Base-by-base conservation (phyloP, 805 yeast genomes). In the Barnettozyma sucrosica region DNA sequence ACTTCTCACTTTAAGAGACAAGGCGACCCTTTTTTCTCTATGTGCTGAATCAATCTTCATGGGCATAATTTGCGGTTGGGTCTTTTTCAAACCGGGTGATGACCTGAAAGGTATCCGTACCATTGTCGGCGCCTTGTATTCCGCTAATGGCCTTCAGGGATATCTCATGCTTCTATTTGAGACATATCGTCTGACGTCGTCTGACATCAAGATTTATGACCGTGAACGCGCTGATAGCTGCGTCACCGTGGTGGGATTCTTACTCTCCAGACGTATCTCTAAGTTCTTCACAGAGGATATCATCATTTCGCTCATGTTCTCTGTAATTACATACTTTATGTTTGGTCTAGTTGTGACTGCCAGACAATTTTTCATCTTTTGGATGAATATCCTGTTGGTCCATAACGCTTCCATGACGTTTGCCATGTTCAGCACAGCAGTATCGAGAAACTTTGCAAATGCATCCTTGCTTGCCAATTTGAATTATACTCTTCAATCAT, bases 311-410 rank as follows among this genome's bases (percentile, higher is more conserved):
- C 55, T 85, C 3, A 57, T 79, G 1, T 86, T 73, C 58, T 72
- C 89, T 0, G 59, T 73, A 0, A 77, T 83, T 26, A 75, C 87
- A 0, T 89, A 84, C 61, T 88, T 84, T 66, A 83, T 88, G 92
- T 77, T 77, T 66, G 96, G 95, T 0, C 68, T 87, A 36, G 64
- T 85, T 38, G 71, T 68, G 32, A 66, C 74, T 0, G 68, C 70
- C 1, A 48, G 54, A 25, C 50, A 54, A 28, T 89, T 84, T 57
- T 84, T 83, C 56, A 70, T 79, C 1, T 88, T 75, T 60, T 83
- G 84, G 65, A 74, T 81, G 0, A 71, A 76, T 1, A 68, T 73
- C 7, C 63, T 87, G n/a, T 55, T 87, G 14, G 74, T 73, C 9
- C 83, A 81, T 46, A 64, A 80, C 48, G 71, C 74, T 24, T 74